Conservation (phyloP, 371 early-diverging fungal species). For the Mucor piriformis region DNA sequence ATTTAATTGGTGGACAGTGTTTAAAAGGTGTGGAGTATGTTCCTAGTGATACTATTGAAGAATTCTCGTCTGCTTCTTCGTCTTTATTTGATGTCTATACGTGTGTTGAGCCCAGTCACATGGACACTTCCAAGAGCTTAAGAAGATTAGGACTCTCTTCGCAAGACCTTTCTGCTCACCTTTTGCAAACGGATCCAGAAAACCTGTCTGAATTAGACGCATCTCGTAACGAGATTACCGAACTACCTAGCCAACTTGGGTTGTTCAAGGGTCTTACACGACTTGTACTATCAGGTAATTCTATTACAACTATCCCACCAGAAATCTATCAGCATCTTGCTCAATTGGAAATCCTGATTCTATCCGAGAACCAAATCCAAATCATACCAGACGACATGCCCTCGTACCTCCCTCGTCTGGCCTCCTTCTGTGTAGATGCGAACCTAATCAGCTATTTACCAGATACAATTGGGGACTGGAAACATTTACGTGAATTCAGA, state of each 20-base stretch:
- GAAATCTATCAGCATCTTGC: slow-evolving; percentile 50
- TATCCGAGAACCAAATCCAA: slow-evolving; percentile 55
- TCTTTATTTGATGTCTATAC: not conserved
- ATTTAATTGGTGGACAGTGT: slow-evolving; percentile 4
- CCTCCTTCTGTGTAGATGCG: slow-evolving; percentile 44
- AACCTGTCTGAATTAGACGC: slow-evolving; percentile 24
- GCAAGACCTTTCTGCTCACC: slow-evolving; percentile 2
- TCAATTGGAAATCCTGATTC: slow-evolving; percentile 52
- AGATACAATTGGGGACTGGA: slow-evolving; percentile 39
- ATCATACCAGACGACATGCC: slow-evolving; percentile 51
- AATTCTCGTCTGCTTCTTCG: not conserved
- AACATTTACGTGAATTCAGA: slow-evolving; percentile 50
- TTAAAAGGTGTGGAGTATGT: slow-evolving; percentile 6
- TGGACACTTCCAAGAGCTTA: not conserved
- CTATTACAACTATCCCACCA: slow-evolving; percentile 47
- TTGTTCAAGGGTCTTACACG: slow-evolving; percentile 27
- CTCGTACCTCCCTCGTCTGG: slow-evolving; percentile 38
- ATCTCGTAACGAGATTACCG: slow-evolving; percentile 46
- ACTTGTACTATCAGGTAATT: slow-evolving; percentile 61
- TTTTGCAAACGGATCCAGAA: not conserved
- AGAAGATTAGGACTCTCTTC: slow-evolving; percentile 7
- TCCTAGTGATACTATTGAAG: not conserved
- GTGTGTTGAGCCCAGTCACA: not conserved
- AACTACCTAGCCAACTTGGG: slow-evolving; percentile 31
- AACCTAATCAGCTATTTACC: slow-evolving; percentile 57